Base-by-base conservation (phyloP, 164 flowering plant genomes). In the Annona cherimola region DNA sequence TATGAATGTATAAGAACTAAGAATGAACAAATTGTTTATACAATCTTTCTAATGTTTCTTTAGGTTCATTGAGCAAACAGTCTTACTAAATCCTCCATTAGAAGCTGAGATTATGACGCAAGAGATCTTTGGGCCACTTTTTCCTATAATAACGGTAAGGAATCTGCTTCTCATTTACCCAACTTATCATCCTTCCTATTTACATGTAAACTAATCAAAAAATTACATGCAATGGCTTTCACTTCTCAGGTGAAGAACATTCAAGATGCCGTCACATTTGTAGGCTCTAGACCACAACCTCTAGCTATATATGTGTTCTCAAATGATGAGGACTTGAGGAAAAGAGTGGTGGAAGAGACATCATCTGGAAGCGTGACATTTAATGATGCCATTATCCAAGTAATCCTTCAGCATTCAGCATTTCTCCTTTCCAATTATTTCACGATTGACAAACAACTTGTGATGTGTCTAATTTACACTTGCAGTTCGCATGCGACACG, bases 71-170 rank as follows among this genome's bases (percentile, higher is more conserved):
- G 96, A 90, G 79, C 99, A 96, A 35, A 94, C 98, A 3, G 86
- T 94, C 79, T 77, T 94, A 84, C 55, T 94, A 72, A 74, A 94
- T 80, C 98, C 97, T 68, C 98, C 98, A 8, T 84, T 90, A 20
- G 87, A 90, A 70, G 71, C 99, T 39, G 86, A 80, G 69, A 80
- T 94, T 72, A 92, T 94, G 99, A 86, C 82, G 1, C 96, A 91
- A 68, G 99, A 92, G 79, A 89, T 94, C 63, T 94, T 94, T 66
- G 99, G 99, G 42, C 99, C 99, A 1, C 46, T 94, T 63, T 90
- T 94, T 76, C 99, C 98, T 14, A 88, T 92, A 46, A 89, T 94
- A 76, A 94, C 95, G 26, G 97, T 94, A 57, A 83, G 87, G 71
- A 50, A 16, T 20, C 35, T 59, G 43, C 45, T 61, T 64, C 67